Conservation (phyloP, 2,329 filamentous ascomycete genomes). For the Verticillium albo-atrum region DNA sequence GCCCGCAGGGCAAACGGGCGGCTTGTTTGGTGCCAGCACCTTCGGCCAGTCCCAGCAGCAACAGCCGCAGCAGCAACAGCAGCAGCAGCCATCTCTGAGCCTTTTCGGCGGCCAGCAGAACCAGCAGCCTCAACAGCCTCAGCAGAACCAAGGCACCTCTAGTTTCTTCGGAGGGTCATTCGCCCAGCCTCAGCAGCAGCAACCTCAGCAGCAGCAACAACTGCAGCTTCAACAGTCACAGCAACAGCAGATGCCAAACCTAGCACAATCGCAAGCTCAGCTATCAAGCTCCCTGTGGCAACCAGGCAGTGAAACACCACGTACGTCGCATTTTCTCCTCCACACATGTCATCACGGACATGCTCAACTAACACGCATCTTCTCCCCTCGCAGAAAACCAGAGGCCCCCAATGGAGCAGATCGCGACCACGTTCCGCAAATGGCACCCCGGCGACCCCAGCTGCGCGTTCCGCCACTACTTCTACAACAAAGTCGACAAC, state of each 20-base stretch:
- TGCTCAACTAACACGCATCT: not conserved
- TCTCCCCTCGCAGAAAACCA: constrained; percentile 44
- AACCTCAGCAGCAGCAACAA: constrained; percentile 23
- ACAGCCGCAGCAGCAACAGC: constrained; percentile 25
- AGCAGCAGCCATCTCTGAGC: constrained; percentile 25
- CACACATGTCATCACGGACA: not conserved
- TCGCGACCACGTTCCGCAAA: constrained; percentile 64
- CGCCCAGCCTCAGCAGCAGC: constrained; percentile 31
- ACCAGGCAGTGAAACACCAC: constrained; percentile 43
- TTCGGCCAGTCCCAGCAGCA: constrained; percentile 32
- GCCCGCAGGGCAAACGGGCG: constrained; percentile 21
- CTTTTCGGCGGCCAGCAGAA: constrained; percentile 33
- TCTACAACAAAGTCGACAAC: constrained; percentile 80
- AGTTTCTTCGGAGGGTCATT: constrained; percentile 27
- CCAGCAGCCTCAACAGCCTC: constrained; percentile 19
- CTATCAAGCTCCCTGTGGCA: constrained; percentile 49
- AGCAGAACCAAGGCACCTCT: constrained; percentile 15
- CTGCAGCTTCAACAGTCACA: constrained; percentile 37
- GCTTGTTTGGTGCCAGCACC: constrained; percentile 23
- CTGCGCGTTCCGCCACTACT: constrained; percentile 77
- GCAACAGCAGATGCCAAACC: constrained; percentile 36
- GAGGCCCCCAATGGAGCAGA: constrained; percentile 71
- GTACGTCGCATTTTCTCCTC: constrained; percentile 27
- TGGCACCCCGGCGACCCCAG: constrained; percentile 67
- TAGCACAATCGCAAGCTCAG: constrained; percentile 41